Evolutionary conservation across 2,329 filamentous ascomycete genomes (phyloP).

Genomic region (Cucurbitaria berberidis): DNA sequence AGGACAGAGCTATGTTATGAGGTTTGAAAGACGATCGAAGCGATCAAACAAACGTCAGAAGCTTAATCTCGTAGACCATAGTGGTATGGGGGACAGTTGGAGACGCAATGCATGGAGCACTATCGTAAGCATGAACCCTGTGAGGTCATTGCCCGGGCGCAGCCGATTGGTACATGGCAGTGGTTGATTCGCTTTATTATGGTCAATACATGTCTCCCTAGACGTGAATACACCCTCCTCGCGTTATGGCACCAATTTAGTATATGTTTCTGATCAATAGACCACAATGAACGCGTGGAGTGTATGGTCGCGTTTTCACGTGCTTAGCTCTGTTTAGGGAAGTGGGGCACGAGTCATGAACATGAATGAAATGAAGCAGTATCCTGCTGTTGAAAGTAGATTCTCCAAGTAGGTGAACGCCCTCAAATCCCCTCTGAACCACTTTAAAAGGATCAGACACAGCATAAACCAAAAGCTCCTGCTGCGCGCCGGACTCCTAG

Average conservation of each 20-base stretch:
- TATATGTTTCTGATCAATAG: background rate
- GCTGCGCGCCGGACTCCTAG: conserved; percentile 11
- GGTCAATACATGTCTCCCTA: background rate
- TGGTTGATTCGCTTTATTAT: background rate
- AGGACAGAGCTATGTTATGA: background rate
- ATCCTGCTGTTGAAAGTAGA: background rate
- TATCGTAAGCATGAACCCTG: conserved; percentile 8
- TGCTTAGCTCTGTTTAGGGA: background rate
- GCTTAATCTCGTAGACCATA: conserved; percentile 9
- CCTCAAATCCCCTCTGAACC: background rate
- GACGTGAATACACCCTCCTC: background rate
- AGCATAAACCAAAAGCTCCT: conserved; percentile 2
- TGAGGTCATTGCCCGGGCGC: background rate
- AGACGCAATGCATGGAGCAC: conserved; percentile 2
- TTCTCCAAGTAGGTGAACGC: background rate
- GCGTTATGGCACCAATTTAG: too few relatives aligned
- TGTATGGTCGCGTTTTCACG: conserved; percentile 8
- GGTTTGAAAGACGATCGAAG: background rate
- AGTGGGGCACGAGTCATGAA: background rate
- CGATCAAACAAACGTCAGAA: background rate
- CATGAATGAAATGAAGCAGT: background rate
- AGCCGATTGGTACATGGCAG: background rate
- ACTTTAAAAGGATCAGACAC: background rate
- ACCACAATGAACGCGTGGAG: background rate
- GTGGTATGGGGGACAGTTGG: conserved; percentile 2